A percentile compares a stretch with the other conserved stretches of the same genome.
phyloP scores from a whole-genome alignment of 306 rosid genomes.

The Prunus salicina region DNA sequence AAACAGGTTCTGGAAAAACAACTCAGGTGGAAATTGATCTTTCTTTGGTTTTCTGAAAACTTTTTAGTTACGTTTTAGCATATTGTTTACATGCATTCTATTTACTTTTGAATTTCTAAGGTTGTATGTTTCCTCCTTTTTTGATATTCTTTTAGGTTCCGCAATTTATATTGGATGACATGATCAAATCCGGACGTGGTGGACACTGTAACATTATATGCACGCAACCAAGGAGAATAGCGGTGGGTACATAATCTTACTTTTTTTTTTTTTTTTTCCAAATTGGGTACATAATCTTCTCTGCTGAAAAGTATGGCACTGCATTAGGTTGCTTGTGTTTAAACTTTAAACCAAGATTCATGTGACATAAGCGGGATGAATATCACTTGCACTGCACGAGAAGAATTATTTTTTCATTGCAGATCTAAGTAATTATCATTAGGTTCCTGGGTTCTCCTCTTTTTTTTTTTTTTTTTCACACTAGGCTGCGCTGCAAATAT shows the following conservation, averaged over 20 bases:
- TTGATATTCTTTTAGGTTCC: conserved; percentile 59
- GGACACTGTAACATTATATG: conserved; percentile 81
- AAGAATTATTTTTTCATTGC: not conserved
- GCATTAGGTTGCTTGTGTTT: not conserved
- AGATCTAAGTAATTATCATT: not conserved
- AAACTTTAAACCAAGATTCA: not conserved
- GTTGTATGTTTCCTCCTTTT: not conserved
- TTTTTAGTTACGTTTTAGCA: not conserved
- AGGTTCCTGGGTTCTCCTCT: not conserved
- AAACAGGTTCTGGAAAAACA: conserved; percentile 99
- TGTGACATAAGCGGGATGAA: not conserved
- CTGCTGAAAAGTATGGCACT: conserved; percentile 16
- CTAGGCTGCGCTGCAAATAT: not conserved
- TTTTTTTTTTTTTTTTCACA: not conserved
- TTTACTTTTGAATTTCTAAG: conserved; percentile 1
- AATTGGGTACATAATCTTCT: conserved; percentile 26
- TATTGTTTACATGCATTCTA: conserved; percentile 6
- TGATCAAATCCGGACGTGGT: conserved; percentile 76
- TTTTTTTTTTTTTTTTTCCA: too few species aligned
- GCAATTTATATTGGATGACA: conserved; percentile 90
- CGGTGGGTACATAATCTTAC: conserved; percentile 40
- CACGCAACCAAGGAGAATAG: conserved; percentile 98
- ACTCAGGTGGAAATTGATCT: conserved; percentile 65
- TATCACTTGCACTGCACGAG: not conserved
- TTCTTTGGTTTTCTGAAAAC: conserved; percentile 10